Evolutionary conservation across 129 eudicot species (phyloP).

Genomic region (Lactuca saligna): DNA sequence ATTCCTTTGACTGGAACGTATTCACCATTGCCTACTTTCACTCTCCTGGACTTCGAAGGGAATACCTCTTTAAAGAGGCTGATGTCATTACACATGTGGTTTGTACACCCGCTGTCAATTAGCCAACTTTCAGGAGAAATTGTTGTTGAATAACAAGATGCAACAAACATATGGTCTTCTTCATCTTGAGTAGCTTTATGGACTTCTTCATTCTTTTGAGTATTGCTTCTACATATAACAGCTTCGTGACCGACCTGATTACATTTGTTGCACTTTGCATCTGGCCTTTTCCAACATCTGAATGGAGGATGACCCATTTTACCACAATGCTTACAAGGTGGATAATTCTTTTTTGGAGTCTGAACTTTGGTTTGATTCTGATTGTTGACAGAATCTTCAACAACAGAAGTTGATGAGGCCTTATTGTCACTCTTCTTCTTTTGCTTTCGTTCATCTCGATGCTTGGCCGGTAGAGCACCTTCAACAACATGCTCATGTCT

Average conservation of each 20-base stretch:
- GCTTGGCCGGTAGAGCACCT: too few species aligned
- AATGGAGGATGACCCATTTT: too few species aligned
- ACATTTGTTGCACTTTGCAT: neutral
- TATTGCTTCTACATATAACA: neutral
- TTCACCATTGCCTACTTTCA: neutral
- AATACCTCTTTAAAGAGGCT: neutral
- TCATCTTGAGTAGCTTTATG: neutral
- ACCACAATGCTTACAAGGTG: too few species aligned
- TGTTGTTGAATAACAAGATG: neutral
- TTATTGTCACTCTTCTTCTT: too few species aligned
- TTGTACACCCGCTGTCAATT: too few species aligned
- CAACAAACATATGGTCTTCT: neutral
- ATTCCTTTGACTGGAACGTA: neutral
- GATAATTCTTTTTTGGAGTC: too few species aligned
- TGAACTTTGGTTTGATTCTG: neutral
- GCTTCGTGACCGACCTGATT: constrained; percentile 9
- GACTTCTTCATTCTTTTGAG: neutral
- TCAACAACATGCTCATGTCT: too few species aligned
- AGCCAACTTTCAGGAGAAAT: neutral
- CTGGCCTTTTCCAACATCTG: neutral
- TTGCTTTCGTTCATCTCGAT: neutral
- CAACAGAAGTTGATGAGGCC: too few species aligned
- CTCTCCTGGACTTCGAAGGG: neutral
- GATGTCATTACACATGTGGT: too few species aligned
- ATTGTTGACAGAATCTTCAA: neutral